A percentile compares a stretch with the other conserved stretches of the same genome.
phyloP scores from a whole-genome alignment of 768 basidiomycete species.

The Leccinum pellstonianum region DNA sequence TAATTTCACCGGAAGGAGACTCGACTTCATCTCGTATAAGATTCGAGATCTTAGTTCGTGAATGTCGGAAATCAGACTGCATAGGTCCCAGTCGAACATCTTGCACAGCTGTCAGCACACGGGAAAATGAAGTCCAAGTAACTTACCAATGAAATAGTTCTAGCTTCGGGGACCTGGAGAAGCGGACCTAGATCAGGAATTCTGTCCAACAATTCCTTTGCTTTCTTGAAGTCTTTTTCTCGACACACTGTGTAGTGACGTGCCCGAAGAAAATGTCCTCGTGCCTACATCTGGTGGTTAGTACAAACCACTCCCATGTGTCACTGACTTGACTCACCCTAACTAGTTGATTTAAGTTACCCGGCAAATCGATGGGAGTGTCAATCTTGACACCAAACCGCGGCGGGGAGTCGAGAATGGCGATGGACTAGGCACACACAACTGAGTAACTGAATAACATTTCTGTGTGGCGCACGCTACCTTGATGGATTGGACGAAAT shows the following conservation, averaged over 20 bases:
- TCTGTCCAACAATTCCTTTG: neutral
- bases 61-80: neutral
- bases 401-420: conserved; percentile 3
- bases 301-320: neutral
- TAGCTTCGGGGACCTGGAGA: conserved; percentile 2
- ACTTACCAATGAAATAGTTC: conserved; percentile 6
- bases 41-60: neutral
- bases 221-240: neutral
- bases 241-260: neutral
- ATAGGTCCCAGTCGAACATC: conserved; percentile 16
- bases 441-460: neutral
- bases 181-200: conserved; percentile 1
- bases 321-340: neutral
- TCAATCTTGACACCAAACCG: neutral
- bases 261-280: neutral
- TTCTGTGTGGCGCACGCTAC: neutral
- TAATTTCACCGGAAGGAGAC: neutral
- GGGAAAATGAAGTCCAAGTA: neutral
- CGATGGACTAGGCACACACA: neutral
- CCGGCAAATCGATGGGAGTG: neutral
- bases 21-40: conserved; percentile 2
- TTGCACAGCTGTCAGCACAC: conserved; percentile 1
- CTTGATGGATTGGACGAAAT: conserved; percentile 9
- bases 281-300: conserved; percentile 3
- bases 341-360: neutral